Conservation (phyloP, 495 filamentous ascomycete species). For the Tricharina praecox region DNA sequence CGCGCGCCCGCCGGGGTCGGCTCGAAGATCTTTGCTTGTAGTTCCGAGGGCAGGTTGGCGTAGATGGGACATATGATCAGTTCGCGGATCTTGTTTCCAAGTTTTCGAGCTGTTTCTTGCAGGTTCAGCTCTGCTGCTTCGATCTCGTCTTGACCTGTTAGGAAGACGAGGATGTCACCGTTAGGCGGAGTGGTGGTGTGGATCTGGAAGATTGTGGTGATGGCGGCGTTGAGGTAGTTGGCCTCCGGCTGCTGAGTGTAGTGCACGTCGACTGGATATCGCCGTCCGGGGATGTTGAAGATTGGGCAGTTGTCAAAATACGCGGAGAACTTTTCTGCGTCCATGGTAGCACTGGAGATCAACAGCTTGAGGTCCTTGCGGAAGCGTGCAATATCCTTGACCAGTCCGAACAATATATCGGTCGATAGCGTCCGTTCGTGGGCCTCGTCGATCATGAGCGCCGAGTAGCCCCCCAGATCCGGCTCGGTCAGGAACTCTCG, state of each 20-base stretch:
- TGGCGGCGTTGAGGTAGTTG: conserved; percentile 80
- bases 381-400: conserved; percentile 80
- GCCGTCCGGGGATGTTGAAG: conserved; percentile 85
- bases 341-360: conserved; percentile 89
- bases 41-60: conserved; percentile 69
- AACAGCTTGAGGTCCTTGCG: conserved; percentile 79
- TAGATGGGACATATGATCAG: conserved; percentile 80
- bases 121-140: conserved; percentile 68
- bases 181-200: conserved; percentile 55
- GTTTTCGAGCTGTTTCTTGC: conserved; percentile 60
- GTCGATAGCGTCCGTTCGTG: conserved; percentile 87
- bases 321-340: conserved; percentile 78
- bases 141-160: conserved; percentile 84
- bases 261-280: conserved; percentile 81
- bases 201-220: conserved; percentile 92
- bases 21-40: conserved; percentile 80
- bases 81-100: conserved; percentile 68
- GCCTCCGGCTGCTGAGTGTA: conserved; percentile 86
- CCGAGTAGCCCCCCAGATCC: conserved; percentile 66
- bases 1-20: conserved; percentile 63
- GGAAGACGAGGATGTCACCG: conserved; percentile 81
- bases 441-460: conserved; percentile 92
- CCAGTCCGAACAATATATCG: conserved; percentile 75
- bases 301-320: conserved; percentile 95
- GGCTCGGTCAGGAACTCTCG: conserved; percentile 86